Conservation (phyloP, 2,329 filamentous ascomycete genomes). For the Ambrosiella beaveri region DNA sequence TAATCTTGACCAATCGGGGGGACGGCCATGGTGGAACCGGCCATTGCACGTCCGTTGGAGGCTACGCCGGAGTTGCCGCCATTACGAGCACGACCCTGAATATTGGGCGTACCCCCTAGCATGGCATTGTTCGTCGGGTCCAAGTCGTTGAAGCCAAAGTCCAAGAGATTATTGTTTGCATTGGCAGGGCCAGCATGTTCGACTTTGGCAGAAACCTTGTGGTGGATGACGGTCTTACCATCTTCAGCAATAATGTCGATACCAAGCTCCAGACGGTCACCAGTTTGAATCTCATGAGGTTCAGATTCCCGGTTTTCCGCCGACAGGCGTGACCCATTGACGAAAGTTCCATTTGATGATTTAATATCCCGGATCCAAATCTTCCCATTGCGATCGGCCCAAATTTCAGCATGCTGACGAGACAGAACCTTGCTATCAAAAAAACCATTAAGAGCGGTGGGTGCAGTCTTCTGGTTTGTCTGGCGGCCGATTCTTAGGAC, state of each 20-base stretch:
- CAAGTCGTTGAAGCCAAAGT: conserved; percentile 83
- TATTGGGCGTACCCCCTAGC: conserved; percentile 50
- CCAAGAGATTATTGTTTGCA: conserved; percentile 57
- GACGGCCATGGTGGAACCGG: conserved; percentile 32
- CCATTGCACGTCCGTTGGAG: conserved; percentile 44
- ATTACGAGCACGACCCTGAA: conserved; percentile 52
- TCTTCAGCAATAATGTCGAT: conserved; percentile 99
- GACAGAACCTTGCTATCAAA: conserved; percentile 98
- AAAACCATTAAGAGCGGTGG: conserved; percentile 79
- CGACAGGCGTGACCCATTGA: conserved; percentile 79
- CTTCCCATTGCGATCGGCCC: conserved; percentile 69
- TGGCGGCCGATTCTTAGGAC: conserved; percentile 84
- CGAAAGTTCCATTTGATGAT: conserved; percentile 96
- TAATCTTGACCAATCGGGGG: conserved; percentile 37
- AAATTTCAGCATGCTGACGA: conserved; percentile 88
- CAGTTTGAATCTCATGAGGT: conserved; percentile 77
- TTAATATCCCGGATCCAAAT: conserved; percentile 96
- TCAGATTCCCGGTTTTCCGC: conserved; percentile 93
- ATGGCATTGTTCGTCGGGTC: conserved; percentile 63
- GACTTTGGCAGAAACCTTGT: conserved; percentile 93
- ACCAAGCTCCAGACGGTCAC: conserved; percentile 82
- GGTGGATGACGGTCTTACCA: conserved; percentile 94
- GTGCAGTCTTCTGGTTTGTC: conserved; percentile 90
- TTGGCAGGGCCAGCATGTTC: conserved; percentile 81
- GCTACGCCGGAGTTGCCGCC: conserved; percentile 48